phyloP scores from a whole-genome alignment of 1,284 basidiomycete species.

The Coriolopsis trogii region DNA sequence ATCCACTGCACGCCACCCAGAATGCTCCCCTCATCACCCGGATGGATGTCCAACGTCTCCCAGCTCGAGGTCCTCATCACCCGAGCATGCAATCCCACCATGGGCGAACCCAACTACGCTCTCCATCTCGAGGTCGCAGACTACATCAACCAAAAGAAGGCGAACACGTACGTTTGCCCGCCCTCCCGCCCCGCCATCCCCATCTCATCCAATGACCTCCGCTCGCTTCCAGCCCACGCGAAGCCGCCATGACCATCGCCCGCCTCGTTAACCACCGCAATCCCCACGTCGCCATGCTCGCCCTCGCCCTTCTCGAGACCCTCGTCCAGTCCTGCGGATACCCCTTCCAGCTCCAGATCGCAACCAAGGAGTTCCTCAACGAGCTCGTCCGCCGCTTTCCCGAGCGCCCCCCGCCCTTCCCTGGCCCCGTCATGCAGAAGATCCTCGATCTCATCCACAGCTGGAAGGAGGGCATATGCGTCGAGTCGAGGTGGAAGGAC shows the following conservation, averaged over 20 bases:
- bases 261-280: conserved; percentile 88
- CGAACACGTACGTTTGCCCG: conserved; percentile 78
- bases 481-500: conserved; percentile 91
- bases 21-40: conserved; percentile 28
- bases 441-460: conserved; percentile 93
- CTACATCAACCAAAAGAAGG: conserved; percentile 93
- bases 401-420: conserved; percentile 94
- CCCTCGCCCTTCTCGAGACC: conserved; percentile 86
- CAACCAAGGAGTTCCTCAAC: conserved; percentile 99
- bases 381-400: conserved; percentile 98
- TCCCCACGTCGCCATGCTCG: conserved; percentile 86
- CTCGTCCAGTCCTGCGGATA: conserved; percentile 97
- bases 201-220: conserved; percentile 3
- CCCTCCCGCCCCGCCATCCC: not conserved
- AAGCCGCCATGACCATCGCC: conserved; percentile 85
- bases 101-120: conserved; percentile 90
- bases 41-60: conserved; percentile 45
- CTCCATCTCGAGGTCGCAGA: conserved; percentile 94
- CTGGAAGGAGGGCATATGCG: conserved; percentile 96
- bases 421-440: conserved; percentile 91
- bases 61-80: conserved; percentile 73
- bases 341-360: conserved; percentile 94
- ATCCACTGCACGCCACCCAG: not conserved
- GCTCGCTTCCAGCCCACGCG: conserved; percentile 66
- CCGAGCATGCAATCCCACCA: conserved; percentile 87